These are phyloP conservation scores for Prototheca stagnorum DNA, from an alignment of 163 green algal species.

Conservation along the genomic window DNA sequence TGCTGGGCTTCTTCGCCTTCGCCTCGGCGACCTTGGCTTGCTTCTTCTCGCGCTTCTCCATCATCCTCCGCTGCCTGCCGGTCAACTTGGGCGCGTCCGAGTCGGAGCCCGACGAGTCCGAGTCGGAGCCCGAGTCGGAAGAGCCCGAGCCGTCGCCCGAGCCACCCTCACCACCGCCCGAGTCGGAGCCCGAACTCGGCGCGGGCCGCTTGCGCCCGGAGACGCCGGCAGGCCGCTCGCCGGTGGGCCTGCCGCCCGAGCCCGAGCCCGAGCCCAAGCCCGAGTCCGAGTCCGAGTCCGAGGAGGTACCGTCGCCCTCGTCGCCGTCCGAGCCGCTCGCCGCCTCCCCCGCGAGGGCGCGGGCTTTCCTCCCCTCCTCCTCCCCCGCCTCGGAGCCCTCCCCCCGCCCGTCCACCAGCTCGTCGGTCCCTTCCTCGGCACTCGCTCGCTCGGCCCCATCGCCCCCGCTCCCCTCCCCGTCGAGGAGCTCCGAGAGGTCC, in stretches of 20 bases:
- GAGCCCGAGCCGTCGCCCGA: not conserved
- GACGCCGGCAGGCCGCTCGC: too few species aligned
- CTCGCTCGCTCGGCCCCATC: slow-evolving; percentile 24
- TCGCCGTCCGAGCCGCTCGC: too few species aligned
- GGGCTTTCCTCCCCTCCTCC: slow-evolving; percentile 25
- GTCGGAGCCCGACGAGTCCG: too few species aligned
- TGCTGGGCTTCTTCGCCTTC: not conserved
- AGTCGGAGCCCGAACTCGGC: too few species aligned
- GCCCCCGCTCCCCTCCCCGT: slow-evolving; percentile 22
- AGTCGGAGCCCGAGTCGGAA: too few species aligned
- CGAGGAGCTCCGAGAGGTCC: slow-evolving; percentile 46
- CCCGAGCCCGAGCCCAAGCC: too few species aligned
- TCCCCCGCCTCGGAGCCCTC: slow-evolving; percentile 11
- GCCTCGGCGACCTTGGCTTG: not conserved
- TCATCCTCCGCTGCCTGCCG: not conserved
- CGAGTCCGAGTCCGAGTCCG: too few species aligned
- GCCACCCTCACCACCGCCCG: too few species aligned
- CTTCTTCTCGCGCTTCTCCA: not conserved
- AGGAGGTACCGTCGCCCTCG: too few species aligned
- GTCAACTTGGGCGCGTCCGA: not conserved
- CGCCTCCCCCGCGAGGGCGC: too few species aligned
- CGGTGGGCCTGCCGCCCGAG: too few species aligned
- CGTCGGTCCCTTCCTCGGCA: slow-evolving; percentile 5
- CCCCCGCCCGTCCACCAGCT: slow-evolving; percentile 9
- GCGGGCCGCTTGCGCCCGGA: too few species aligned